Evolutionary conservation across 768 basidiomycete genomes (phyloP), one percentile per base, ranked within the genome.

Genomic region (Crucibulum laeve): DNA sequence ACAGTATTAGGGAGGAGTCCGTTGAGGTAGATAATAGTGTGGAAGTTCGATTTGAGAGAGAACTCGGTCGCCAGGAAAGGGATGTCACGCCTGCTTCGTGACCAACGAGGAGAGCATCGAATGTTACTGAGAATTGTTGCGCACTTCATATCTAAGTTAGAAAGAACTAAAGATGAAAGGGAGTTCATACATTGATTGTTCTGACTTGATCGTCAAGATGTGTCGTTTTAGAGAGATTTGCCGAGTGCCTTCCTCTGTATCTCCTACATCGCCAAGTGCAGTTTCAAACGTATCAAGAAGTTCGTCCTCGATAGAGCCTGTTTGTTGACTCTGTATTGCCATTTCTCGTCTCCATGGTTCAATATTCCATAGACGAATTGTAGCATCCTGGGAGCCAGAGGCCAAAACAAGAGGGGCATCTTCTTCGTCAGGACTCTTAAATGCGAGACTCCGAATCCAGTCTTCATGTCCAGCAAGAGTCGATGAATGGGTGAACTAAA

Each of bases 21-120:
- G 90, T 86, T 1, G 96, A 95, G 4, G 91, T 87, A 8, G 93
- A 94, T n/a, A 98, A 71, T 4, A 98, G 74, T 0, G 79, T 82
- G 3, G 73, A 73, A 1, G 53, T 50, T 10, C 64, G 55, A 4
- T 49, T 24, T 1, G 51, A 35, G 5, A 47, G 25, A 11, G 43
- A 28, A 18, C 57, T 56, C 1, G 85, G 80, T 8, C 84, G 73
- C 92, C 94, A 99, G 25, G 82, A 69, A n/a, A 98, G 60, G 24
- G 84, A 87, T 0, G 95, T 96, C 21, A 99, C 70, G 21, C 88
- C 89, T 4, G 86, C 87, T 67, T 99, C 96, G 55, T 99, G 96
- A n/a, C 96, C 95, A 18, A 98, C 69, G 15, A 99, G 75, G 7
- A 99, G 78, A 1, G 96, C 93, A 55, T 98, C 96, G 43, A 97